Evolutionary conservation across 2,329 filamentous ascomycete species (phyloP).

Genomic region (Juglanconis oblonga): DNA sequence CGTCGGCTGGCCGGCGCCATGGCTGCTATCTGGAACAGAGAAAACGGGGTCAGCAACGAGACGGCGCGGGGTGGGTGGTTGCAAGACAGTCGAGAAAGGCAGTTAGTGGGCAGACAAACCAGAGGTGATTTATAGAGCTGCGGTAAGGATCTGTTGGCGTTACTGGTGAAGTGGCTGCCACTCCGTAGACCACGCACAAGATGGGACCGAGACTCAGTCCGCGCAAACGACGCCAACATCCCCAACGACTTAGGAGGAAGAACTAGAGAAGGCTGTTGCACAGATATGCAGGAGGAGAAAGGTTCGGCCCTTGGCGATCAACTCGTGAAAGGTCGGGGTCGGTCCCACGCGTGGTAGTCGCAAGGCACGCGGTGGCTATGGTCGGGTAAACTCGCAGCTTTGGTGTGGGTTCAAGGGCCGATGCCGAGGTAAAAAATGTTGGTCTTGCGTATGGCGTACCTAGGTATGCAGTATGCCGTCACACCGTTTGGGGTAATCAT

Average conservation of each 20-base stretch:
- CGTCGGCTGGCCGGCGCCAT: conserved; percentile 54
- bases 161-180: conserved; percentile 5
- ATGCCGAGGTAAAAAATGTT: not conserved
- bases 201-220: conserved; percentile 33
- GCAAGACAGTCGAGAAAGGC: conserved; percentile 8
- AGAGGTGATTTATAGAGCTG: conserved; percentile 24
- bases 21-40: conserved; percentile 30
- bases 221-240: conserved; percentile 35
- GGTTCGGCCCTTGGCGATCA: conserved; percentile 3
- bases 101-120: conserved; percentile 21
- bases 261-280: not conserved
- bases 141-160: conserved; percentile 27
- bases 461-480: too few species aligned
- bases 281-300: not conserved
- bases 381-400: not conserved
- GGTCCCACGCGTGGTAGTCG: not conserved
- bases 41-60: not conserved
- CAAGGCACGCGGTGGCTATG: not conserved
- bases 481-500: too few species aligned
- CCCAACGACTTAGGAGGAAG: conserved; percentile 20
- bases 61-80: not conserved
- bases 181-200: conserved; percentile 6
- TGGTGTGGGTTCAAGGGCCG: not conserved
- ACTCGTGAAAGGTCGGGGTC: conserved; percentile 1
- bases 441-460: not conserved